Evolutionary conservation across 805 yeast genomes (phyloP).

Genomic region (Wickerhamomyces strasburgensis): DNA sequence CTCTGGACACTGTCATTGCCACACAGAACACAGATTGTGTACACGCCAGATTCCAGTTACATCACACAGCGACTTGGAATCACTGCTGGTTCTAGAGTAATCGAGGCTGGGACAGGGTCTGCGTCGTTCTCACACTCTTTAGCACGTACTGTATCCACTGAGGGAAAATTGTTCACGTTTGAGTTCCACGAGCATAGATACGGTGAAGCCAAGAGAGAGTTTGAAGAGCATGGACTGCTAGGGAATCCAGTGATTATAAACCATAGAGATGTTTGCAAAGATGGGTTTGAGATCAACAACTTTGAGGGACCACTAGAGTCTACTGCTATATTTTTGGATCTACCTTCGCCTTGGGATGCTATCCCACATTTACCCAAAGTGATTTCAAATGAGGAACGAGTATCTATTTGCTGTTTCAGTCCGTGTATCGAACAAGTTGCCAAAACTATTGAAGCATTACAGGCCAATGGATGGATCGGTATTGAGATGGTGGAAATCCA

Average conservation of each 20-base stretch:
- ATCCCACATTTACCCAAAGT: constrained; percentile 65
- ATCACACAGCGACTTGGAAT: constrained; percentile 79
- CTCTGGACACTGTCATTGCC: constrained; percentile 95
- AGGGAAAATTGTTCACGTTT: constrained; percentile 71
- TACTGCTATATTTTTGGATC: constrained; percentile 76
- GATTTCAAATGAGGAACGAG: constrained; percentile 45
- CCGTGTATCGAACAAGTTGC: constrained; percentile 98
- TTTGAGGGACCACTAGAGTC: constrained; percentile 44
- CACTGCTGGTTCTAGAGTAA: constrained; percentile 67
- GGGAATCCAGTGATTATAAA: constrained; percentile 52
- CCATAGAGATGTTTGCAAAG: constrained; percentile 88
- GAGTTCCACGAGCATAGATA: constrained; percentile 89
- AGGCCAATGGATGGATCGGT: constrained; percentile 72
- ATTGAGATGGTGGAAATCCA: constrained; percentile 92
- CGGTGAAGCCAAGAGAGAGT: constrained; percentile 72
- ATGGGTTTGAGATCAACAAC: constrained; percentile 64
- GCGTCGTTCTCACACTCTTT: constrained; percentile 94
- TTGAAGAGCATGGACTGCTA: constrained; percentile 64
- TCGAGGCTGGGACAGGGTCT: constrained; percentile 98
- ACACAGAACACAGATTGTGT: constrained; percentile 96
- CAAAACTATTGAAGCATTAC: constrained; percentile 72
- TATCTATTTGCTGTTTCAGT: constrained; percentile 87
- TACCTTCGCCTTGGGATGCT: constrained; percentile 97
- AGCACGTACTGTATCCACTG: constrained; percentile 58
- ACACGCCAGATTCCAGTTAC: constrained; percentile 91